phyloP scores from a whole-genome alignment of 345 rosid species.

The Euphorbia peplus region DNA sequence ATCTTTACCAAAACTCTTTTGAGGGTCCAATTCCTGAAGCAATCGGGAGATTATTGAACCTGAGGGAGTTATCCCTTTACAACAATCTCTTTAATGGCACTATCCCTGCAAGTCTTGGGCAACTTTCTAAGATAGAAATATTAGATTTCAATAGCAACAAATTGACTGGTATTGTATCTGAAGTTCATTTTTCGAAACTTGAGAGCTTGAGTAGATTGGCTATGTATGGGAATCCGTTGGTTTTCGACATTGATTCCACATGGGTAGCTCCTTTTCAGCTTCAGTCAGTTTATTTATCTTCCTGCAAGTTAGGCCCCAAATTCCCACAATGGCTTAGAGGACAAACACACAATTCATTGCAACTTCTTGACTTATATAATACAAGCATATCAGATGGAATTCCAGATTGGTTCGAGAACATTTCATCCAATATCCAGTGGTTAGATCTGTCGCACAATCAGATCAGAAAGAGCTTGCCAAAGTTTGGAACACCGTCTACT shows the following conservation, averaged over 20 bases:
- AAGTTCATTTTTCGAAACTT: constrained; percentile 11
- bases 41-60: constrained; percentile 10
- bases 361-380: neutral
- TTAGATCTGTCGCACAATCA: constrained; percentile 4
- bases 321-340: constrained; percentile 2
- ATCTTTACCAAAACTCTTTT: constrained; percentile 7
- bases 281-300: neutral
- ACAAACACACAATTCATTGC: neutral
- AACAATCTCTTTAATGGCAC: constrained; percentile 22
- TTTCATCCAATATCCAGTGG: neutral
- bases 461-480: neutral
- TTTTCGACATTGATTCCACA: neutral
- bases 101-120: constrained; percentile 23
- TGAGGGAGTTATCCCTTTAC: neutral
- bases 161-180: constrained; percentile 17
- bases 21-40: constrained; percentile 16
- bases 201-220: neutral
- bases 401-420: neutral
- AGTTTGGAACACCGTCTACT: neutral
- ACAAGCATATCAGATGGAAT: neutral
- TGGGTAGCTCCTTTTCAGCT: constrained; percentile 12
- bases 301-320: neutral
- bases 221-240: neutral
- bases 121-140: constrained; percentile 7
- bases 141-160: constrained; percentile 13